Evolutionary conservation across 768 basidiomycete genomes (phyloP), one percentile per base, ranked within the genome.

Genomic region (Pleurotus eryngii): DNA sequence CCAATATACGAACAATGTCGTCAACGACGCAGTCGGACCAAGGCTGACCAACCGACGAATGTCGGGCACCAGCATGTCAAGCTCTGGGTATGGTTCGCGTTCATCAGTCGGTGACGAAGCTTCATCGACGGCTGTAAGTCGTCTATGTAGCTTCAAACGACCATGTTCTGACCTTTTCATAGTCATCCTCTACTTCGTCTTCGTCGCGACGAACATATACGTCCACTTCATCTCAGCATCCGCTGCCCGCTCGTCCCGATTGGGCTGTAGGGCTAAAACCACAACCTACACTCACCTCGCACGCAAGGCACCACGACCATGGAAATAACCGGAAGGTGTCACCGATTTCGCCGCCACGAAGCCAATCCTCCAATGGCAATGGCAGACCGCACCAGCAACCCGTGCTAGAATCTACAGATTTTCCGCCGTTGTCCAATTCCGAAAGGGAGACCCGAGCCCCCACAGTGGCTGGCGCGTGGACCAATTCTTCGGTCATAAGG

Each of bases 261-360:
- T 94, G 92, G 92, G 91, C 92, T 15, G 89, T 93, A 3, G 90
- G 90, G 14, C 76, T 93, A 35, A 90, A 87, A 67, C 82, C 90
- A 0, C 86, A 90, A 59, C 85, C 86, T 26, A 88, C 83, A 11
- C 69, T 89, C 24, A 81, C 88, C 61, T 46, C 79, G 27, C 73
- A 73, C 24, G 58, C 71, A 20, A 78, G 84, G 8, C 81, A 84
- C 64, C 82, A 83, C 58, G 83, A 87, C 48, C 76, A 79, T 59
- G 46, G 18, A 48, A 53, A 20, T 14, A 76, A 64, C 61, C 77
- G 74, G 17, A 75, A 67, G 20, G 73, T 77, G 62, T 73, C 78
- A 12, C 74, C 78, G 20, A 72, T 76, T 55, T 73, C 76, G 3
- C 69, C 73, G 11, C 66, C 75, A n/a, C 72, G 73, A 37, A 64